Evolutionary conservation across 805 yeast genomes (phyloP), one percentile per base, ranked within the genome.

Genomic region (Scheffersomyces lignosus): DNA sequence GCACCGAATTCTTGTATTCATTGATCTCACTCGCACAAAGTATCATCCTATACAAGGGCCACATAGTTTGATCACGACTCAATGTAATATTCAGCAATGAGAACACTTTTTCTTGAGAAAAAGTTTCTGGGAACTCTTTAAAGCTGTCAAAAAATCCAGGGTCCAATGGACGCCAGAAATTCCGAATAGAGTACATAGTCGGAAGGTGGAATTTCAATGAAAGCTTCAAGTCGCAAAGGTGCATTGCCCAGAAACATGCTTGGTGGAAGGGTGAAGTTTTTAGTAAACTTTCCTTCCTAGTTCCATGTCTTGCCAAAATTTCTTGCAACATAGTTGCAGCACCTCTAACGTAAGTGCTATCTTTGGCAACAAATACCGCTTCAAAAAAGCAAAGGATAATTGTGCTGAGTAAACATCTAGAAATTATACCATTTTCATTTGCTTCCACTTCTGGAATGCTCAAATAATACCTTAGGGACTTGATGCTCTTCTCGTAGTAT

Each of bases 401-500:
- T 1, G 72, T 64, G 41, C 69, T 62, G 18, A 66, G 41, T 23
- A 67, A 54, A 33, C 73, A 67, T 18, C 70, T 47, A 2, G 64
- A 55, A 18, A 58, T 57, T 12, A 57, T 51, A 3, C 63, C 65
- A 15, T 44, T 51, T 4, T 58, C 60, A 18, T 47, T 40, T 22
- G 43, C 47, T 23, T 55, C 59, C 12, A 48, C 37, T 13, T 43
- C 58, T 4, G 58, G 55, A 8, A 50, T 39, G 33, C 59, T 58
- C 33, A 64, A 44, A 36, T 64, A 49, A 27, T 56, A 48, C 23
- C 67, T 52, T 16, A 67, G 56, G 5, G 63, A 51, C 34, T 54
- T 52, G 31, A 67, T 63, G 10, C 64, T 52, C 33, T 56, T 52
- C 25, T 64, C 70, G 41, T 66, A 66, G 40, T 66, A 66, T 29